phyloP scores from a whole-genome alignment of 2,329 filamentous ascomycete species.

The Harringtonia lauricola region DNA sequence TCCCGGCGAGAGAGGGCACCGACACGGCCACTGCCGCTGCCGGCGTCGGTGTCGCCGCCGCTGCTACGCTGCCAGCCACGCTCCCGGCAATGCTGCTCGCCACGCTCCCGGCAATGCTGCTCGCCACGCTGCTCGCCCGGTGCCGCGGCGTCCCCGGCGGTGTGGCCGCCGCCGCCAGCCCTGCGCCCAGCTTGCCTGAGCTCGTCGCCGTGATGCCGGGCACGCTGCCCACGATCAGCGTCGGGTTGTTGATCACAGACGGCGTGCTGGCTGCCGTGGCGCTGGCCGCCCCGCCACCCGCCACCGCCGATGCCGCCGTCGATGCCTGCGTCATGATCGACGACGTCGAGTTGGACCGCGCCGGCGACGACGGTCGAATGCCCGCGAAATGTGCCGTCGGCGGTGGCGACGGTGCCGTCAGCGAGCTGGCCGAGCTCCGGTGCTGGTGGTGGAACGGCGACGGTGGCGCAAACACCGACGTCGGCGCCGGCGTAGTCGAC shows the following conservation, averaged over 20 bases:
- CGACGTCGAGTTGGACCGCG: conserved; percentile 76
- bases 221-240: conserved; percentile 65
- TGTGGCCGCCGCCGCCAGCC: conserved; percentile 31
- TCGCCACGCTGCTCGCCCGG: conserved; percentile 40
- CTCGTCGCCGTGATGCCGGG: conserved; percentile 63
- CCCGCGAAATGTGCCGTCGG: conserved; percentile 43
- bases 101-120: conserved; percentile 33
- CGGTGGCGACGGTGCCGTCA: conserved; percentile 48
- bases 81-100: conserved; percentile 31
- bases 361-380: conserved; percentile 63
- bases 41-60: neutral
- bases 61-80: conserved; percentile 22
- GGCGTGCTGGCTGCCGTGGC: neutral
- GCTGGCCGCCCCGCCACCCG: neutral
- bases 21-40: neutral
- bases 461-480: conserved; percentile 47
- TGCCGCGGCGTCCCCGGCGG: conserved; percentile 79
- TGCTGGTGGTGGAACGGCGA: conserved; percentile 49
- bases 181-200: conserved; percentile 36
- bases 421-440: conserved; percentile 45
- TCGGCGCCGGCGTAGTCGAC: conserved; percentile 58
- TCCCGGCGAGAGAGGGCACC: conserved; percentile 20
- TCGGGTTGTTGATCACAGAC: conserved; percentile 61
- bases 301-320: conserved; percentile 19
- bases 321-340: conserved; percentile 61